Evolutionary conservation across 2,329 filamentous ascomycete species (phyloP), one percentile per base, ranked within the genome.

Genomic region (Exophiala viscosa): DNA sequence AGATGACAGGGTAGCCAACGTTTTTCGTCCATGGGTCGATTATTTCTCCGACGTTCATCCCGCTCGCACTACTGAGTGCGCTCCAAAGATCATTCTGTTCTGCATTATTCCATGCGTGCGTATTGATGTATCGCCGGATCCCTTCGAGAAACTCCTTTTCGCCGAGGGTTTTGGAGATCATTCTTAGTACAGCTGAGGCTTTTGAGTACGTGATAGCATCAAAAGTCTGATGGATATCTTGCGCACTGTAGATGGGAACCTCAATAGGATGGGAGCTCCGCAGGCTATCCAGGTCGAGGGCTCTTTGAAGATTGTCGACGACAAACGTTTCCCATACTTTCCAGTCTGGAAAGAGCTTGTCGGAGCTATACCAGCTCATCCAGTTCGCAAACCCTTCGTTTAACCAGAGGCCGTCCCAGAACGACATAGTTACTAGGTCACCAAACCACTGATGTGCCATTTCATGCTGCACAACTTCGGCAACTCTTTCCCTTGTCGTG

Each of bases 11-110:
- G 72, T 86, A 96, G 50, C 91, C 91, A 48, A 96, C 87, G 64
- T 95, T 86, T 79, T 95, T 96, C 44, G 91, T 96, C 91, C 91
- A 96, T 59, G 90, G 88, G 48, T 90, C 85, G 84, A 96, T 96
- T 52, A 96, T 87, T 56, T 88, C 81, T 64, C 89, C 83, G 10
- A 96, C 86, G 45, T 90, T 86, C 74, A 96, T 95, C 56, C 90
- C 91, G 66, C 89, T 95, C 14, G 88, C 91, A 58, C 90, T 84
- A 56, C 85, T 86, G 40, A 96, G 79, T 28, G 90, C 87, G 51
- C 86, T 83, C 91, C 91, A 96, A 14, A 96, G 79, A 64, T 96
- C 90, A 46, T 85, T 82, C 1, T 92, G 96, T 67, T 88, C 80
- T 1, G 91, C 96, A 76, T 96, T 96, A 42, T 88, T 87, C 66